phyloP scores from a whole-genome alignment of 805 yeast species.

The Pichia californica region DNA sequence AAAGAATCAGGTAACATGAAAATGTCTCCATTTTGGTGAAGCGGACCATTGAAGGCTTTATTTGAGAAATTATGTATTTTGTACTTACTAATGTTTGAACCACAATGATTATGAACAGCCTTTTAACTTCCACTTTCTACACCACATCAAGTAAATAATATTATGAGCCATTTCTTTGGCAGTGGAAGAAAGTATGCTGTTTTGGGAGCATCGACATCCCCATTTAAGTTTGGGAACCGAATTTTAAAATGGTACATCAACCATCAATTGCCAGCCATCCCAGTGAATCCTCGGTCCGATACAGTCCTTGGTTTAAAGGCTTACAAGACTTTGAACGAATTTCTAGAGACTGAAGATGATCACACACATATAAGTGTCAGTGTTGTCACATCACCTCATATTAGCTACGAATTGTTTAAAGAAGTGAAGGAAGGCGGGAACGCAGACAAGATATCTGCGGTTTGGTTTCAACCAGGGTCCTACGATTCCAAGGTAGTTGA shows the following conservation, averaged over 20 bases:
- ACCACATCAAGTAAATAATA: too few species aligned
- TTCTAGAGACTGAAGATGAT: slow-evolving; percentile 9
- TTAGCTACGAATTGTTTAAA: slow-evolving; percentile 42
- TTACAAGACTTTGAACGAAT: slow-evolving; percentile 10
- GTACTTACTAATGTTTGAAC: too few species aligned
- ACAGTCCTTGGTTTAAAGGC: slow-evolving; percentile 30
- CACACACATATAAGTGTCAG: too few species aligned
- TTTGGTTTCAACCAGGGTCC: slow-evolving; percentile 86
- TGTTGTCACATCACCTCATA: slow-evolving; percentile 69
- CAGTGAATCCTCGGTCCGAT: slow-evolving; percentile 54
- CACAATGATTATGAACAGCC: too few species aligned
- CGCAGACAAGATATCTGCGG: slow-evolving; percentile 37
- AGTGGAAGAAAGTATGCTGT: slow-evolving; percentile 30
- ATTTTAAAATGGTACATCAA: slow-evolving; percentile 61
- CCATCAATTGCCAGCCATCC: slow-evolving; percentile 52
- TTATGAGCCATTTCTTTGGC: slow-evolving; percentile 5
- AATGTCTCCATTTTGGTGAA: background rate
- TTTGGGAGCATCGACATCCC: slow-evolving; percentile 64
- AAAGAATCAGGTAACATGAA: background rate
- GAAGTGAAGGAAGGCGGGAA: slow-evolving; percentile 27
- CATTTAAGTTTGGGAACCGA: slow-evolving; percentile 62
- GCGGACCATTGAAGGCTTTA: too few species aligned
- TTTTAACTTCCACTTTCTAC: too few species aligned
- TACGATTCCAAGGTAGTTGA: slow-evolving; percentile 48
- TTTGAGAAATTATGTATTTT: too few species aligned